Evolutionary conservation across 1,139 yeast species (phyloP), one percentile per base, ranked within the genome.

Genomic region (Pichia sp.): DNA sequence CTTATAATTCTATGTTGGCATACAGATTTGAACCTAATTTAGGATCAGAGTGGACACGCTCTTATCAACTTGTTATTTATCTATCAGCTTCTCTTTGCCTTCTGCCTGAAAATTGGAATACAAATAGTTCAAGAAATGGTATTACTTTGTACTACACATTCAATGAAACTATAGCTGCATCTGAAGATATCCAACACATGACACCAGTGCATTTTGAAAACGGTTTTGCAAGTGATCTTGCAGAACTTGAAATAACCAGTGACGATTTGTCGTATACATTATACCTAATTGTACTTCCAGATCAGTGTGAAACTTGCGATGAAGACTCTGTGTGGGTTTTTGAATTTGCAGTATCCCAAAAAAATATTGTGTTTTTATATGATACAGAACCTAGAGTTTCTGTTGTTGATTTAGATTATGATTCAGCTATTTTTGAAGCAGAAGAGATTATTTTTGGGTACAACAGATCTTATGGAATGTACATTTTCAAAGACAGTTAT

Each of bases 331-430:
- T 51, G 4, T 80, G 87, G 83, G 52, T 64, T 6, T 84, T 82
- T 53, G 77, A 80, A 56, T 62, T 88, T 27, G 91, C 88, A 3
- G 74, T 79, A 3, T 83, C 91, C 1, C 82, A 79, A 49, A 67
- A 68, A 38, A 78, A 76, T 49, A 69, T 83, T 47, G 75, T 78
- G 1, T 84, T 77, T 58, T 83, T 80, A 50, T 84, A 86, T 80
- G 88, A 80, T 56, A 68, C 69, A 36, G 63, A 75, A 16, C 63
- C 78, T 24, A 72, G 79, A 69, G 73, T 85, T 1, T 63, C 66
- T 29, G 65, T 84, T 14, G 75, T 86, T 4, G 96, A 87, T 56
- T 66, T 88, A 0, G 96, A 88, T 61, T 76, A 74, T 53, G 69
- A 70, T 18, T 74, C 86, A 38, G 93, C 86, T 0, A 65, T 87